Conservation (phyloP, 2,329 filamentous ascomycete species). For the Tricladium varicosporioides region DNA sequence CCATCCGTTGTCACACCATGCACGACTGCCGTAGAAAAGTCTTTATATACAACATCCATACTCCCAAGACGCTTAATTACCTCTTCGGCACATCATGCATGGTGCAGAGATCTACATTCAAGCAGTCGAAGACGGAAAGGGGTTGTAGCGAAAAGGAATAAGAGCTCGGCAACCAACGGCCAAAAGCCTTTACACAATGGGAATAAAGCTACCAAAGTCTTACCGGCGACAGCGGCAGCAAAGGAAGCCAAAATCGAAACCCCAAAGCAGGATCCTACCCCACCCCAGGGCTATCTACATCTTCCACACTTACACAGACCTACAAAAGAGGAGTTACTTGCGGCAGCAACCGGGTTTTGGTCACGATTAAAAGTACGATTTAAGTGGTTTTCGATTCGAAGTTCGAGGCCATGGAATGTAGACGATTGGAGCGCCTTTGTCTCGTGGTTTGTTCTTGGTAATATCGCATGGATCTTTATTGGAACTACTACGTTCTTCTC, state of each 20-base stretch:
- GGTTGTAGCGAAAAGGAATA: conserved; percentile 27
- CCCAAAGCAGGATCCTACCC: conserved; percentile 20
- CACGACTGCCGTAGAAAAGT: conserved; percentile 24
- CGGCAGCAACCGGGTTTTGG: conserved; percentile 90
- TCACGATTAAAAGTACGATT: conserved; percentile 86
- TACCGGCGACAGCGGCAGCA: conserved; percentile 6
- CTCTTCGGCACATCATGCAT: conserved; percentile 23
- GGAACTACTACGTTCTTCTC: conserved; percentile 98
- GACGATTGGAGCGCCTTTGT: conserved; percentile 96
- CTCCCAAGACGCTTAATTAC: conserved; percentile 13
- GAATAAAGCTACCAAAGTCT: conserved; percentile 15
- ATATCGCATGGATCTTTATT: conserved; percentile 92
- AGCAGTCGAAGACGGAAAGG: conserved; percentile 26
- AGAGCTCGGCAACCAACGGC: conserved; percentile 31
- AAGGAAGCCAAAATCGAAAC: conserved; percentile 13
- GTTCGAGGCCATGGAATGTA: conserved; percentile 87
- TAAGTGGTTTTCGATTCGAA: conserved; percentile 97
- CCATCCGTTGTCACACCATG: conserved; percentile 28
- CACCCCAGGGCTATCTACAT: conserved; percentile 53
- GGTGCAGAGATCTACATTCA: conserved; percentile 32
- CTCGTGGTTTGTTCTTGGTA: conserved; percentile 92
- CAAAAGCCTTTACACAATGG: conserved; percentile 23
- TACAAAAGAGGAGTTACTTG: conserved; percentile 88
- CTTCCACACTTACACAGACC: conserved; percentile 68
- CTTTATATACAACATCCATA: conserved; percentile 19